Evolutionary conservation across 371 early-diverging fungal species (phyloP), one percentile per base, ranked within the genome.

Genomic region (Circinella umbellata): DNA sequence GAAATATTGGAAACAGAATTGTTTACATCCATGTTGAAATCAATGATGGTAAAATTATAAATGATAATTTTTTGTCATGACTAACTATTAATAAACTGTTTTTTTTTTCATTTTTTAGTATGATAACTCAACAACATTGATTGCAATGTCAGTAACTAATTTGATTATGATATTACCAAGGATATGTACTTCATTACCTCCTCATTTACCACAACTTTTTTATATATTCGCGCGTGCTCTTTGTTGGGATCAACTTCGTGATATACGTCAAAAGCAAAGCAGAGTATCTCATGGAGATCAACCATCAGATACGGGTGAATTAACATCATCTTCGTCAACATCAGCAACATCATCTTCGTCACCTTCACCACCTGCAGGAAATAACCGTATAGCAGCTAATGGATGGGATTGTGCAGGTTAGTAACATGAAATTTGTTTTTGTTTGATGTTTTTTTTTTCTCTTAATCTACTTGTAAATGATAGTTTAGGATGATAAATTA

Each of bases 111-210:
- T 51, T 51, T 64, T 51, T 1, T 76, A 90, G 90, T 82, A 82
- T 53, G 90, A 90, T 51, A 88, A 88, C 2, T 90, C 90, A 0
- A 88, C 89, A 4, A 81, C 87, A 1, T 66, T 88, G 57, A 84
- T 90, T 49, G 88, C 89, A 20, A 78, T 88, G 35, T 88, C 88
- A 34, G 79, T 89, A 20, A 88, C 89, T 65, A 85, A 86, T 11
- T 63, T 90, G 35, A 87, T 89, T 59, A 90, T 90, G 90, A 70
- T 90, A 11, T 73, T 90, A 49, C 90, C 90, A 34, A 82, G 89
- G n/a, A 90, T 90, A 18, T 87, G 87, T 48, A 82, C 87, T 0
- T 79, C 86, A 4, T 68, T 90, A 61, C 84, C 88, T 4, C 80
- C 80, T 4, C 79, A 79, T 64, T 78, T 90, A 34, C 89, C 89